Evolutionary conservation across 208 protist genomes (phyloP), one percentile per base, ranked within the genome.

Genomic region (Trypanosoma caninum): DNA sequence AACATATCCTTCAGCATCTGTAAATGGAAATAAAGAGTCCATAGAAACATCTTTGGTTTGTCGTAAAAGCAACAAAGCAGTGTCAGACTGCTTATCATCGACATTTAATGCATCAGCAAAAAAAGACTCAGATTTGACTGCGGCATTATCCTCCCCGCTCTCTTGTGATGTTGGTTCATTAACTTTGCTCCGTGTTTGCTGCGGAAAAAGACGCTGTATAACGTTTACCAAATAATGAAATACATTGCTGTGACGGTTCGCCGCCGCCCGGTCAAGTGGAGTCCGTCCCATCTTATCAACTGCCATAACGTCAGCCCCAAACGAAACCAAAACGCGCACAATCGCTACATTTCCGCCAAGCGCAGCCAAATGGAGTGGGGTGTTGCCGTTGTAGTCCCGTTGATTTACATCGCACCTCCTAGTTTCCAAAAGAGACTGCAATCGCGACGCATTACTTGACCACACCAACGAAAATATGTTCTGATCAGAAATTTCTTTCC

Each of bases 301-400:
- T 35, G 80, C 82, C 14, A 84, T 45, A 25, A 88, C 69, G 55
- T 95, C 84, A 0, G 89, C 89, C 13, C 80, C 83, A 47, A 85
- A 93, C 16, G 79, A 91, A n/a, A 93, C 62, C 27, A 95, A 70
- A 27, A 95, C 64, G 14, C 76, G 72, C 53, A 93, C 82, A 48
- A 91, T 84, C 9, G 78, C 68, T 50, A 84, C 61, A 63, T 90
- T 91, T 28, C 89, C 89, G 57, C 90, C 89, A 5, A 74, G 56
- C 3, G 86, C 85, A 3, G 89, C 89, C 25, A 95, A 80, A 60
- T 93, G 85, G 42, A 95, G 70, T 4, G 89, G 85, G 0, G 89
- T 95, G 66, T 84, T 87, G 28, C 80, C 82, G 64, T 95, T 93
- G 68, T 95, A 93, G 71, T 95, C 89, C 34, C 82, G 70, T 52